phyloP scores from a whole-genome alignment of 2,329 filamentous ascomycete genomes.

The Coniochaeta prunicola region DNA sequence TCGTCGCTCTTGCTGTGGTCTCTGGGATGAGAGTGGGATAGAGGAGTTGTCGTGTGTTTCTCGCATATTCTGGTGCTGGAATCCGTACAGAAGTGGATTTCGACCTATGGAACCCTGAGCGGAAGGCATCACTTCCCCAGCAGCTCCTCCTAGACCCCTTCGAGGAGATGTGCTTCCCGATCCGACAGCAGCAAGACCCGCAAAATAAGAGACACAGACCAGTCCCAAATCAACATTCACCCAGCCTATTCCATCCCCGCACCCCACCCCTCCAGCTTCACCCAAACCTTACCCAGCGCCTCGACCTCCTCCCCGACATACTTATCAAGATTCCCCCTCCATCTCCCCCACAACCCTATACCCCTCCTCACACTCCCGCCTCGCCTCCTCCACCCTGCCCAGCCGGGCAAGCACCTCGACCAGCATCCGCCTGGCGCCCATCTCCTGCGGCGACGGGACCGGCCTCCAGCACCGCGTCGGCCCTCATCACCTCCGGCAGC shows the following conservation, averaged over 20 bases:
- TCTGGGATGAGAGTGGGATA: constrained; percentile 3
- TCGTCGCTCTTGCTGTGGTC: constrained; percentile 19
- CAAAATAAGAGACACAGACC: too few species aligned
- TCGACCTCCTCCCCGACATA: not conserved
- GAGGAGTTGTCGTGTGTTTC: not conserved
- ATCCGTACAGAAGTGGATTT: not conserved
- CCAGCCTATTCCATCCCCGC: too few species aligned
- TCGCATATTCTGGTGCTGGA: not conserved
- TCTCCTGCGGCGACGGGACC: not conserved
- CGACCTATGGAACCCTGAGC: too few species aligned
- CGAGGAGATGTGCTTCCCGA: too few species aligned
- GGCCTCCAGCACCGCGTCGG: not conserved
- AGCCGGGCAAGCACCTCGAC: not conserved
- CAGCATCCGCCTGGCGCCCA: not conserved
- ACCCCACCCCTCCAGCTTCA: not conserved
- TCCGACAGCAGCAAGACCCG: too few species aligned
- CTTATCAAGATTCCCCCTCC: not conserved
- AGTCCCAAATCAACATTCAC: too few species aligned
- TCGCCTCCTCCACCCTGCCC: not conserved
- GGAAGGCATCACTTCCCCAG: too few species aligned
- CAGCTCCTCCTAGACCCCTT: too few species aligned
- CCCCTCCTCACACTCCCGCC: not conserved
- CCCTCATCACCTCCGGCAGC: not conserved
- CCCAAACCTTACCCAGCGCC: not conserved
- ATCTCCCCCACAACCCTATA: not conserved